These are phyloP conservation scores for Nannizzia gypsea DNA, from an alignment of 2,329 filamentous ascomycete genomes.

Conservation along the genomic window DNA sequence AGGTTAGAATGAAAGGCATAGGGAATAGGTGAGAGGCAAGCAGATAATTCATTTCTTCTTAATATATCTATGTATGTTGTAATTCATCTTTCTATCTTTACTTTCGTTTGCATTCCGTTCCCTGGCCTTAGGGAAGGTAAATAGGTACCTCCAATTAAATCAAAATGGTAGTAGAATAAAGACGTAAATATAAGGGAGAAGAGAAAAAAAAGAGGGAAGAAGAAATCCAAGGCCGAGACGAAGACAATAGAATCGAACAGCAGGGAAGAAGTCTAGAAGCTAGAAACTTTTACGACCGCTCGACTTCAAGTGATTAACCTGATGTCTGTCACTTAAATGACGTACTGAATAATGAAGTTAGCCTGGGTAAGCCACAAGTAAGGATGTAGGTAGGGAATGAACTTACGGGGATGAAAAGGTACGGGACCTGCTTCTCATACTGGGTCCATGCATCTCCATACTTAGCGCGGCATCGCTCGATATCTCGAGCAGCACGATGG, in stretches of 20 bases:
- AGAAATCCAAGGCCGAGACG: background rate
- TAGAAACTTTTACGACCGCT: background rate
- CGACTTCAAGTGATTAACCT: background rate
- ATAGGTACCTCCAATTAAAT: background rate
- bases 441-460: conserved; percentile 74
- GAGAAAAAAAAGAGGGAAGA: no score
- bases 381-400: conserved; percentile 5
- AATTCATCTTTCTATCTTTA: background rate
- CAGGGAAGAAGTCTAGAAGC: background rate
- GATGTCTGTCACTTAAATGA: background rate
- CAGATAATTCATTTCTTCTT: background rate
- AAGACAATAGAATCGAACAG: background rate
- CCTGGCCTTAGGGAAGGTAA: background rate
- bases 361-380: background rate
- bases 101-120: background rate
- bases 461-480: conserved; percentile 61
- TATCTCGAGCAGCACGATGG: conserved; percentile 65
- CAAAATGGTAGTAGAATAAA: background rate
- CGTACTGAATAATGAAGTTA: background rate
- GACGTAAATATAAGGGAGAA: background rate
- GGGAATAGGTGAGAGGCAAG: background rate
- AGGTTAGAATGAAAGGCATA: background rate
- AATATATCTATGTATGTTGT: background rate
- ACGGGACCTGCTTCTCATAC: conserved; percentile 69
- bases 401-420: conserved; percentile 66